Conservation (phyloP, 352 stramenopile genomes). For the Stramenopiles sp. region DNA sequence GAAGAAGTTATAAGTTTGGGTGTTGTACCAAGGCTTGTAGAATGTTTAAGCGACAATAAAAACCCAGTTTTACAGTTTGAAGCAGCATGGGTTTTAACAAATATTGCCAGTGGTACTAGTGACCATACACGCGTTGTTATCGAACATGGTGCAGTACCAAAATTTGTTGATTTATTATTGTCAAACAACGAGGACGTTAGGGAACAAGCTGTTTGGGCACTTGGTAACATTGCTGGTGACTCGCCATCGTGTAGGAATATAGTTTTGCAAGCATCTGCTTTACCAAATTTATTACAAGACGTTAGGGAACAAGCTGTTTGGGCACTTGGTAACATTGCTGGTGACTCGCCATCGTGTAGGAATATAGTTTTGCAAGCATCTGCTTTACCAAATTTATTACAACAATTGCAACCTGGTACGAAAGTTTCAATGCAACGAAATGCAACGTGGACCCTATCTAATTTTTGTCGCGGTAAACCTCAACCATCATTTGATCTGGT, state of each 20-base stretch:
- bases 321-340: slow-evolving; percentile 98
- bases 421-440: slow-evolving; percentile 94
- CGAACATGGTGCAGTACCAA: slow-evolving; percentile 81
- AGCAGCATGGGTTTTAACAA: slow-evolving; percentile 96
- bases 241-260: slow-evolving; percentile 84
- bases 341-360: slow-evolving; percentile 82
- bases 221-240: slow-evolving; percentile 98
- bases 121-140: slow-evolving; percentile 95
- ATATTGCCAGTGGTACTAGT: slow-evolving; percentile 92
- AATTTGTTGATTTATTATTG: slow-evolving; percentile 83
- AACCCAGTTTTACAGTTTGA: slow-evolving; percentile 87
- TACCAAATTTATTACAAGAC: slow-evolving; percentile 82
- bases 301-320: slow-evolving; percentile 85
- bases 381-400: slow-evolving; percentile 76
- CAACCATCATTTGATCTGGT: slow-evolving; percentile 74
- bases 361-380: slow-evolving; percentile 79
- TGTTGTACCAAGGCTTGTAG: slow-evolving; percentile 90
- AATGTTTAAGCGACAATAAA: slow-evolving; percentile 87
- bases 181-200: slow-evolving; percentile 88
- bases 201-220: slow-evolving; percentile 82
- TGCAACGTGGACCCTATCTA: slow-evolving; percentile 94
- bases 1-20: slow-evolving; percentile 93
- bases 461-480: slow-evolving; percentile 83
- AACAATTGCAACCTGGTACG: slow-evolving; percentile 78
- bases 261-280: slow-evolving; percentile 68